Evolutionary conservation across 2,329 filamentous ascomycete genomes (phyloP).

Genomic region (Paracorniculantispora psalliotae): DNA sequence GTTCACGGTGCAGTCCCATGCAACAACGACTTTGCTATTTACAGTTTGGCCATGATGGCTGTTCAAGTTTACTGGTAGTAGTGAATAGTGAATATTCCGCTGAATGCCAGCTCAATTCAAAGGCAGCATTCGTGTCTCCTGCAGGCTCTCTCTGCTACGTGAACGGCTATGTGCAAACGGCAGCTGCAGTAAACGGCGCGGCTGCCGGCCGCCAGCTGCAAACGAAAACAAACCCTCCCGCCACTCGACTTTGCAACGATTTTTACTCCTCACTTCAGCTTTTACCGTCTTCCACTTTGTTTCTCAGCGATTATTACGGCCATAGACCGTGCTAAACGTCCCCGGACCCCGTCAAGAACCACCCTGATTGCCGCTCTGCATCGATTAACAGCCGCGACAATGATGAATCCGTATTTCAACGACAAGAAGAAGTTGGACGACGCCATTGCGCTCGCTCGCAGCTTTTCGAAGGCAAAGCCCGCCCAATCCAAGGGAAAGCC

Average conservation of each 20-base stretch:
- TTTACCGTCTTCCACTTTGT: too few relatives aligned
- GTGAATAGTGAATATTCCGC: too few relatives aligned
- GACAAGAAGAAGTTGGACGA: slow-evolving; percentile 6
- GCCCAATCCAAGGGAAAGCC: background rate
- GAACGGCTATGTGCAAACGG: background rate
- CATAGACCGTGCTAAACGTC: too few relatives aligned
- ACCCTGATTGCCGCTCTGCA: background rate
- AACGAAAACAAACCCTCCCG: background rate
- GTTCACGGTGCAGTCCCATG: background rate
- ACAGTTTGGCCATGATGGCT: too few relatives aligned
- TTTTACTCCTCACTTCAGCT: background rate
- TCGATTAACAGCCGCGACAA: background rate
- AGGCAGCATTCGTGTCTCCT: background rate
- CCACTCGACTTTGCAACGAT: background rate
- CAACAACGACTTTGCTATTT: background rate
- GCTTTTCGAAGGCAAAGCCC: slow-evolving; percentile 10
- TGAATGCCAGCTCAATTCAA: background rate
- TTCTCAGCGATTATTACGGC: too few relatives aligned
- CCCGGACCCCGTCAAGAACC: too few relatives aligned
- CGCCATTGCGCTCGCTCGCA: slow-evolving; percentile 10
- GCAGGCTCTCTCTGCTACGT: too few relatives aligned
- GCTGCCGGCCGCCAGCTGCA: background rate
- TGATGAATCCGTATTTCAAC: background rate
- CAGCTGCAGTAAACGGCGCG: background rate
- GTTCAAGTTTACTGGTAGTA: too few relatives aligned